Base-by-base conservation (phyloP, 768 basidiomycete genomes). In the Boletus pseudo-olivaceus region DNA sequence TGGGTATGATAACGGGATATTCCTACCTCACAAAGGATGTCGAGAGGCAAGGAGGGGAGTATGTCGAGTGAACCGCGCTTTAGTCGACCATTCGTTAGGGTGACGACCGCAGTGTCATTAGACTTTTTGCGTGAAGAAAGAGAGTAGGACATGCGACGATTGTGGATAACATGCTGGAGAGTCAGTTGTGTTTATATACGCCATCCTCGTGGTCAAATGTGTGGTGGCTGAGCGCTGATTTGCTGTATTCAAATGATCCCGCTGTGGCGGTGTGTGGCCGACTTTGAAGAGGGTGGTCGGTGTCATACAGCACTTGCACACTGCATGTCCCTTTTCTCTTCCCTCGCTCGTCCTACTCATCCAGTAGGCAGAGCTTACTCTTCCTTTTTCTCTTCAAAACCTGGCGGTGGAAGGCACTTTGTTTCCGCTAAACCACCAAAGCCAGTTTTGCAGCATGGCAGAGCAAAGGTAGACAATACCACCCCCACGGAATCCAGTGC, bases 311-410 rank as follows among this genome's bases (percentile, higher is more conserved):
- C 46, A 32, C 33, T 7, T 29, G 26, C n/a, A 20, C 20, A 42
- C 58, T 42, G 51, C 41, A 84, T 86, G 82, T 79, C 82, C 61
- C 70, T 80, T 53, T 57, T 84, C 54, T 58, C 70, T 55, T 81
- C 82, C 49, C 64, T 84, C 47, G 68, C 83, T 43, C 79, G 73
- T 47, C 73, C 76, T 58, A 49, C 75, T 29, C 78, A 77, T 45
- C 75, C 77, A 20, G 71, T 77, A 15, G 73, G 79, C 45, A 79
- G 89, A 65, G 69, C 81, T 10, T 90, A 88, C 60, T 91, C 86
- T 7, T 90, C 88, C 1, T 85, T 87, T 61, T 91, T 89, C 73
- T 88, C 87, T 12, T 86, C 85, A 27, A 89, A 87, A 64, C 76
- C 87, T 1, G 88, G 89, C 4, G 89, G 89, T 19, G 79, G 78